Evolutionary conservation across 2,329 filamentous ascomycete species (phyloP).

Genomic region (Teratosphaeria destructans): DNA sequence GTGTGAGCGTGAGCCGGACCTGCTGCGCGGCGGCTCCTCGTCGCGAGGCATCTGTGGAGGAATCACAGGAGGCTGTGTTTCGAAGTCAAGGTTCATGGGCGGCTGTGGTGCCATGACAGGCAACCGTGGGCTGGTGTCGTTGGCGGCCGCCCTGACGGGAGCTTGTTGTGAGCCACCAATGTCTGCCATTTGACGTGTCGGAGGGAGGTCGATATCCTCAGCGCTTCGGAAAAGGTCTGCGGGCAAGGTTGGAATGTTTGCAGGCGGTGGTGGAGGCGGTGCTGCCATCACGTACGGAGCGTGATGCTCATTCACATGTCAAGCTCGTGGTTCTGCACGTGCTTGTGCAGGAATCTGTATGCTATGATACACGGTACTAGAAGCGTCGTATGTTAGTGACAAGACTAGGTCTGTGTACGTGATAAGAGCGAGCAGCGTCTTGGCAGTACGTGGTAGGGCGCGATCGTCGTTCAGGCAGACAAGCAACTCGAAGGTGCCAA

Average conservation of each 20-base stretch:
- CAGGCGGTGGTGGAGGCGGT: neutral
- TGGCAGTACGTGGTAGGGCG: neutral
- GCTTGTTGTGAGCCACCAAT: neutral
- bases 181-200: neutral
- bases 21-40: neutral
- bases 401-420: neutral
- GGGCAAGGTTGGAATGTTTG: conserved; percentile 1
- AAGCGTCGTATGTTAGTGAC: neutral
- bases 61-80: neutral
- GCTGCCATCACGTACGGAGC: conserved; percentile 1
- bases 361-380: neutral
- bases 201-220: neutral
- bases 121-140: neutral
- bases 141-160: neutral
- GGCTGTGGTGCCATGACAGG: neutral
- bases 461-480: neutral
- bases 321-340: neutral
- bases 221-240: neutral
- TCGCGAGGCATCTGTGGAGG: neutral
- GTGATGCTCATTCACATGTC: neutral
- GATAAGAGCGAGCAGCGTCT: neutral
- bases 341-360: neutral
- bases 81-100: neutral
- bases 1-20: neutral
- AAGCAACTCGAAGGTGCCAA: neutral